A percentile compares a stretch with the other conserved stretches of the same genome.
Conservation (phyloP, 192 early-diverging fungal species). For the Umbelopsis ramanniana region DNA sequence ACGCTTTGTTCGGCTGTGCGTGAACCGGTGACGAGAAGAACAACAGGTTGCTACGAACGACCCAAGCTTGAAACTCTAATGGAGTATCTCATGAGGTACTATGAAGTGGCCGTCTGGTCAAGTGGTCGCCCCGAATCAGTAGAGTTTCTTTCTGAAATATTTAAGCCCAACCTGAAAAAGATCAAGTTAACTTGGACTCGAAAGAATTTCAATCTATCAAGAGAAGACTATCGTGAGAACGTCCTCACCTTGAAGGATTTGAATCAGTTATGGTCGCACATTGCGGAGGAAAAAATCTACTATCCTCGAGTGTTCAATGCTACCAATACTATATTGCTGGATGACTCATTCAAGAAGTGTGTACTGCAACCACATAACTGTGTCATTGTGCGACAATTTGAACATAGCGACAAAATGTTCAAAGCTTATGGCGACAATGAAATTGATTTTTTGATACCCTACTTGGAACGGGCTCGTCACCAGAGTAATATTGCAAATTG, state of each 20-base stretch:
- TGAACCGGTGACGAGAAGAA: background rate
- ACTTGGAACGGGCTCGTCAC: constrained; percentile 2
- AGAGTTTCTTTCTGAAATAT: background rate
- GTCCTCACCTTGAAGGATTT: constrained; percentile 5
- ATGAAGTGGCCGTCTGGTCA: constrained; percentile 12
- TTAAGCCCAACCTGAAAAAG: background rate
- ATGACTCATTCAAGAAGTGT: constrained; percentile 9
- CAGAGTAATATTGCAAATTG: constrained; percentile 10
- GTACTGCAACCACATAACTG: background rate
- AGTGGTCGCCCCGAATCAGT: constrained; percentile 4
- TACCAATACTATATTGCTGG: constrained; percentile 1
- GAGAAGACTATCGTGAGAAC: background rate
- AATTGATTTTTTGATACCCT: constrained; percentile 9
- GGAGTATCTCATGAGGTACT: background rate
- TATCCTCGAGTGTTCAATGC: background rate
- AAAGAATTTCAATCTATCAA: background rate
- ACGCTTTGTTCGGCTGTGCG: background rate
- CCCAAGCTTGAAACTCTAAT: background rate
- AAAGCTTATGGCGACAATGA: constrained; percentile 14
- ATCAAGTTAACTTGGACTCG: constrained; percentile 13
- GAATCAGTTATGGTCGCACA: background rate
- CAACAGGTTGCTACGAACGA: background rate
- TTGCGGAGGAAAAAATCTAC: background rate
- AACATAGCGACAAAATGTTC: background rate
- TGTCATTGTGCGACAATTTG: background rate